These are phyloP conservation scores for Plenodomus tracheiphilus DNA, from an alignment of 2,329 filamentous ascomycete species.

Conservation along the genomic window DNA sequence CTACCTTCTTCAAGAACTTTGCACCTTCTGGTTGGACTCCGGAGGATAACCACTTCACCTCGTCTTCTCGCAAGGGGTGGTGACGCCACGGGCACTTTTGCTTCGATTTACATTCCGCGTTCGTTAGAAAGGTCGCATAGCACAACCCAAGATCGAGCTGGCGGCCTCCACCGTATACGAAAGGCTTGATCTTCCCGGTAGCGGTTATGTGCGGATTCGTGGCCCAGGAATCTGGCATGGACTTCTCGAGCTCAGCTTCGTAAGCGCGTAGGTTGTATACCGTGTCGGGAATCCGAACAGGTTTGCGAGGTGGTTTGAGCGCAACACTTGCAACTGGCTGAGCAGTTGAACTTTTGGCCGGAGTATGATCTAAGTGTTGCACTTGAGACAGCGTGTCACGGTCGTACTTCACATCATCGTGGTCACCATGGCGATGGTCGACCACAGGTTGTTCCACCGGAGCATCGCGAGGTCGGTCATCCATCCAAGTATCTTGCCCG, in stretches of 20 bases:
- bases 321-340: too few species aligned
- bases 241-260: not conserved
- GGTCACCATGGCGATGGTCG: too few species aligned
- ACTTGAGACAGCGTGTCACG: too few species aligned
- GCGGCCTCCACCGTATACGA: slow-evolving; percentile 5
- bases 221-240: not conserved
- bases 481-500: too few species aligned
- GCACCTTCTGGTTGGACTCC: not conserved
- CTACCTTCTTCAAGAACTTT: slow-evolving; percentile 3
- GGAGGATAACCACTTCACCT: slow-evolving; percentile 9
- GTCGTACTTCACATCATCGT: too few species aligned
- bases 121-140: slow-evolving; percentile 13
- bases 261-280: not conserved
- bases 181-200: slow-evolving; percentile 9
- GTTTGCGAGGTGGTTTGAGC: too few species aligned
- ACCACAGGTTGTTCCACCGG: too few species aligned
- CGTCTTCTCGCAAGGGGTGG: slow-evolving; percentile 7
- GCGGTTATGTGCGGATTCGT: not conserved
- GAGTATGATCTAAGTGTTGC: too few species aligned
- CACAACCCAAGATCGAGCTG: slow-evolving; percentile 14
- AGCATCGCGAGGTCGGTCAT: too few species aligned
- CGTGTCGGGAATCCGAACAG: too few species aligned
- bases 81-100: slow-evolving; percentile 16
- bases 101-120: slow-evolving; percentile 9
- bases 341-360: too few species aligned